Evolutionary conservation across 1,284 basidiomycete genomes (phyloP), one percentile per base, ranked within the genome.

Genomic region (Ustilago curta): DNA sequence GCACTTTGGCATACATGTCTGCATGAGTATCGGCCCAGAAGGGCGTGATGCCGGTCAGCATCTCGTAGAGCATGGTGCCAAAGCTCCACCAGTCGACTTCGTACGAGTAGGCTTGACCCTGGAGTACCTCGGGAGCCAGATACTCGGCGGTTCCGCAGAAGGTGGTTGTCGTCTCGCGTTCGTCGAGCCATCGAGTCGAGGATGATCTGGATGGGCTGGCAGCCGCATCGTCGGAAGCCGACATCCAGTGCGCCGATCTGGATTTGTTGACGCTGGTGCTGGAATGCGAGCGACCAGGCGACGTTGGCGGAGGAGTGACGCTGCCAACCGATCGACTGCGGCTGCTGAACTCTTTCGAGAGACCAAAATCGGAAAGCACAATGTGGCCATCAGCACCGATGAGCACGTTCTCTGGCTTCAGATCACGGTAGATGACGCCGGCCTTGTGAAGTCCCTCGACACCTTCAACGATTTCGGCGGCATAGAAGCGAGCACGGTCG

Each of bases 41-140:
- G 43, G 97, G 97, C 58, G 97, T 99, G 64, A 94, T 97, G 27
- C 94, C 95, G 85, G 92, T 97, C 86, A 99, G 96, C 97, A 99
- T 99, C 88, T 99, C 97, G 87, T 97, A 97, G 79, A 99, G 94
- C 83, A 99, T 90, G 81, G 99, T 99, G 43, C 97, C 97, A 58
- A 97, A 88, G 43, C 96, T 99, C 97, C 94, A 98, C 96, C 96
- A 99, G 87, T 99, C 97, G 54, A 99, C 97, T 11, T 97, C 95
- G 71, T 94, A 94, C 45, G 96, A 97, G 86, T 99, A 97, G 16
- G 97, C 95, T 84, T 93, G 91, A 50, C 95, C 95, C 83, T 94
- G 93, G 84, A 99, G 98, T 69, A 99, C 97, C 87, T 98, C 96
- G 69, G 96, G 96, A 44, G 96, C 95, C 83, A 98, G 97, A 88